A percentile compares a stretch with the other conserved stretches of the same genome.
Evolutionary conservation across 208 protist genomes (phyloP).

Genomic region (Baffinella frigidus): DNA sequence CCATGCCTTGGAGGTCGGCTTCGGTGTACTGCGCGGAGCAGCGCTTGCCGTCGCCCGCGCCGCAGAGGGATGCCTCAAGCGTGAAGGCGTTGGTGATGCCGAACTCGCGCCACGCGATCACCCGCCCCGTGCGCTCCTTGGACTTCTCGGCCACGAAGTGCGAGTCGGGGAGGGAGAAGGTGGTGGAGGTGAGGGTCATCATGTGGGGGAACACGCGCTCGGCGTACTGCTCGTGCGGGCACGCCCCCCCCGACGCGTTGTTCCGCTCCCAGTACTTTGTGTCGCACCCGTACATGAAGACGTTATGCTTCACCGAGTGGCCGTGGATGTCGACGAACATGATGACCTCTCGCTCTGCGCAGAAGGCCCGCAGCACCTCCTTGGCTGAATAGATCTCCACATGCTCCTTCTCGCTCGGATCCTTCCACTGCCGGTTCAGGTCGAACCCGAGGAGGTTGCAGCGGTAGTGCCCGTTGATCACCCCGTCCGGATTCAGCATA

Average conservation of each 20-base stretch:
- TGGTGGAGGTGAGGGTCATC: background rate
- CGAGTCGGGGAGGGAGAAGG: conserved; percentile 78
- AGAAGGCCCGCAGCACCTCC: conserved; percentile 79
- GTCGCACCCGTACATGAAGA: conserved; percentile 89
- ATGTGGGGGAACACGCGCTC: background rate
- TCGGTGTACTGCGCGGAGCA: background rate
- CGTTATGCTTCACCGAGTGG: conserved; percentile 87
- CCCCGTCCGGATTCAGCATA: conserved; percentile 86
- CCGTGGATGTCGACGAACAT: conserved; percentile 91
- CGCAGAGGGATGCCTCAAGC: conserved; percentile 77
- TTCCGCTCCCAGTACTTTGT: background rate
- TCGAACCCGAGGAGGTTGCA: conserved; percentile 87
- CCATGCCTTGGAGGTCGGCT: background rate
- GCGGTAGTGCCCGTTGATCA: conserved; percentile 92
- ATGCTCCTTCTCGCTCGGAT: conserved; percentile 3
- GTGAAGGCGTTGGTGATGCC: conserved; percentile 88
- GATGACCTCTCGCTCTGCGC: conserved; percentile 79
- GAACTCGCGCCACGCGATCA: conserved; percentile 85
- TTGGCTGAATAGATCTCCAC: conserved; percentile 63
- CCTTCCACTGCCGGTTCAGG: conserved; percentile 88
- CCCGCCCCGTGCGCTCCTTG: conserved; percentile 83
- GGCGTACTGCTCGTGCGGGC: background rate
- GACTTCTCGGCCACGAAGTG: conserved; percentile 83
- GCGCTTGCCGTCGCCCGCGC: background rate
- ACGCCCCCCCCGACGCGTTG: background rate